Conservation (phyloP, 768 basidiomycete genomes). For the Boletus subparvulus region DNA sequence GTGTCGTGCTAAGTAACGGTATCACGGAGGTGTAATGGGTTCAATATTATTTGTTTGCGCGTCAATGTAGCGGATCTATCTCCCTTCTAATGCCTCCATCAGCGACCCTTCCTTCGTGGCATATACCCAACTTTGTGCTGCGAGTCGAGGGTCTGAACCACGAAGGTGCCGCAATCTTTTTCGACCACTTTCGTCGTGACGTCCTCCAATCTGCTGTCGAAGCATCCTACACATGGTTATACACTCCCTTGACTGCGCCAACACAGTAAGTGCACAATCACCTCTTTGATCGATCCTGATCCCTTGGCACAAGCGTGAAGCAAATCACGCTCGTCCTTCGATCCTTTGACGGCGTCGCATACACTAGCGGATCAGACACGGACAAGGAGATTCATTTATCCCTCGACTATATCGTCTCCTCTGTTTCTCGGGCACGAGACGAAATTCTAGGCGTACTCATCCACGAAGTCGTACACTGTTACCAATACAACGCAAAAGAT, state of each 20-base stretch:
- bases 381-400: slow-evolving; percentile 78
- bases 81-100: slow-evolving; percentile 25
- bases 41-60: background rate
- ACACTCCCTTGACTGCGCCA: slow-evolving; percentile 46
- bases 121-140: slow-evolving; percentile 55
- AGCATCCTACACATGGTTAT: slow-evolving; percentile 41
- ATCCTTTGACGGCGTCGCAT: slow-evolving; percentile 68
- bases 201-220: slow-evolving; percentile 39
- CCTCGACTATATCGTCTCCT: slow-evolving; percentile 56
- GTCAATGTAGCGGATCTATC: slow-evolving; percentile 3
- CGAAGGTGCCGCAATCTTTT: slow-evolving; percentile 56
- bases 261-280: slow-evolving; percentile 40
- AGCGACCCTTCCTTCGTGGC: slow-evolving; percentile 39
- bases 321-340: slow-evolving; percentile 59
- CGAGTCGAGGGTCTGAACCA: slow-evolving; percentile 60
- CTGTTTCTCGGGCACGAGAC: slow-evolving; percentile 42
- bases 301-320: slow-evolving; percentile 41
- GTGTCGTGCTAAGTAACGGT: slow-evolving; percentile 9
- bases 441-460: slow-evolving; percentile 72
- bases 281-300: slow-evolving; percentile 8
- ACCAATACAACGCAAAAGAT: slow-evolving; percentile 61
- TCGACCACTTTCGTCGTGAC: slow-evolving; percentile 46
- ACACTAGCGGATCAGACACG: slow-evolving; percentile 54
- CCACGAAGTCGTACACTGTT: slow-evolving; percentile 81
- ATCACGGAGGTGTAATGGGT: background rate